Conservation (phyloP, 495 filamentous ascomycete genomes). For the Recurvomyces mirabilis region DNA sequence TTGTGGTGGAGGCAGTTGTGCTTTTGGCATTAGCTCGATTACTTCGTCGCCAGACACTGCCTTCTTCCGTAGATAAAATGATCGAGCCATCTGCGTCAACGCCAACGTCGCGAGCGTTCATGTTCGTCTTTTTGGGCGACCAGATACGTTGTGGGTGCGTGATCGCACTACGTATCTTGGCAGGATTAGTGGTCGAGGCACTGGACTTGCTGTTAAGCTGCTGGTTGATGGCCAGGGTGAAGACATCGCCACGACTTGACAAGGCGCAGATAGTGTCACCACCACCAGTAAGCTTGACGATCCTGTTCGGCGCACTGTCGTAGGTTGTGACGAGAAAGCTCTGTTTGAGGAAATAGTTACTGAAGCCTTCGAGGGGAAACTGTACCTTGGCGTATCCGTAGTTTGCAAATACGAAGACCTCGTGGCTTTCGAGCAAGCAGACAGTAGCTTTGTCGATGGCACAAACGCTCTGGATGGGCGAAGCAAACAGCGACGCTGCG, state of each 20-base stretch:
- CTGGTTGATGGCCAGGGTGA: slow-evolving; percentile 61
- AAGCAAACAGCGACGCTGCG: slow-evolving; percentile 72
- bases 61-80: slow-evolving; percentile 83
- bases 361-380: slow-evolving; percentile 65
- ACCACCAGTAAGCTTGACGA: slow-evolving; percentile 65
- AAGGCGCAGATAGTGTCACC: slow-evolving; percentile 85
- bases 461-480: slow-evolving; percentile 63
- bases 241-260: slow-evolving; percentile 72
- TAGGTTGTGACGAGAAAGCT: slow-evolving; percentile 59
- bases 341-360: slow-evolving; percentile 52
- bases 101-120: slow-evolving; percentile 76
- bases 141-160: slow-evolving; percentile 68
- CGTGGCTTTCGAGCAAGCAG: slow-evolving; percentile 71
- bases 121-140: slow-evolving; percentile 66
- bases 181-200: slow-evolving; percentile 78
- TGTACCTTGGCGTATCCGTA: slow-evolving; percentile 81
- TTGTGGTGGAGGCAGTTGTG: slow-evolving; percentile 39
- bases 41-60: slow-evolving; percentile 80
- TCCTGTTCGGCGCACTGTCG: slow-evolving; percentile 49
- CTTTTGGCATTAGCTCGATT: slow-evolving; percentile 73
- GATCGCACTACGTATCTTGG: slow-evolving; percentile 68
- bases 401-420: slow-evolving; percentile 85
- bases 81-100: slow-evolving; percentile 91
- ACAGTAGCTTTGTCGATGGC: slow-evolving; percentile 87
- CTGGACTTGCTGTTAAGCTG: slow-evolving; percentile 46